phyloP scores from a whole-genome alignment of 2,329 filamentous ascomycete genomes.

The Penicillium nordicum region DNA sequence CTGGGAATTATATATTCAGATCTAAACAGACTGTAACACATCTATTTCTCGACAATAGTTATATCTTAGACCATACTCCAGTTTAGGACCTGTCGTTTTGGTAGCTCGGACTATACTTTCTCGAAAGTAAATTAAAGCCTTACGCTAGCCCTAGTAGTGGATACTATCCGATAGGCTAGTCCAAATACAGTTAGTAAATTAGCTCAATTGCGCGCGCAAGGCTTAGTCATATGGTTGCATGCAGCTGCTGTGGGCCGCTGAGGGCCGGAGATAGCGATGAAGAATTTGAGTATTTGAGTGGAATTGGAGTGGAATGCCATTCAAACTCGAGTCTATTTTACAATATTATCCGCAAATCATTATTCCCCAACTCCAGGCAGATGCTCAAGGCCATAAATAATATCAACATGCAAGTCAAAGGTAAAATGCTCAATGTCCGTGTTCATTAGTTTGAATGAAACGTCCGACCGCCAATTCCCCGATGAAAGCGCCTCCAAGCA shows the following conservation, averaged over 20 bases:
- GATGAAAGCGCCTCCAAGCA: conserved; percentile 76
- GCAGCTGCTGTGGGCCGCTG: not conserved
- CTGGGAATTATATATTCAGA: too few relatives aligned
- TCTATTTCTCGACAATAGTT: not conserved
- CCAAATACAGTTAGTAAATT: not conserved
- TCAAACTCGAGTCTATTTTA: not conserved
- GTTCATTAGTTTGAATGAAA: conserved; percentile 49
- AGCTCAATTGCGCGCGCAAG: conserved; percentile 2
- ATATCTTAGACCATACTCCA: not conserved
- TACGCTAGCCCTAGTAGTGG: not conserved
- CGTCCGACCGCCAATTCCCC: conserved; percentile 79
- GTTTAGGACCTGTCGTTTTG: not conserved
- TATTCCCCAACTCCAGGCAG: not conserved
- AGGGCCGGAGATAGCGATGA: not conserved
- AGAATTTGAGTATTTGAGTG: not conserved
- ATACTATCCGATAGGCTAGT: not conserved
- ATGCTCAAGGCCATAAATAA: not conserved
- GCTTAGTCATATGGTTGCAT: not conserved
- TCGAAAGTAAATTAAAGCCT: not conserved
- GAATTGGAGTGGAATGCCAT: not conserved
- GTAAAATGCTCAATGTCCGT: conserved; percentile 21
- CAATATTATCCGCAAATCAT: not conserved
- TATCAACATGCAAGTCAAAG: not conserved
- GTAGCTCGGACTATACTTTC: not conserved
- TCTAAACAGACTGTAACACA: fast-evolving